Evolutionary conservation across 208 protist species (phyloP).

Genomic region (Leishmania lainsoni): DNA sequence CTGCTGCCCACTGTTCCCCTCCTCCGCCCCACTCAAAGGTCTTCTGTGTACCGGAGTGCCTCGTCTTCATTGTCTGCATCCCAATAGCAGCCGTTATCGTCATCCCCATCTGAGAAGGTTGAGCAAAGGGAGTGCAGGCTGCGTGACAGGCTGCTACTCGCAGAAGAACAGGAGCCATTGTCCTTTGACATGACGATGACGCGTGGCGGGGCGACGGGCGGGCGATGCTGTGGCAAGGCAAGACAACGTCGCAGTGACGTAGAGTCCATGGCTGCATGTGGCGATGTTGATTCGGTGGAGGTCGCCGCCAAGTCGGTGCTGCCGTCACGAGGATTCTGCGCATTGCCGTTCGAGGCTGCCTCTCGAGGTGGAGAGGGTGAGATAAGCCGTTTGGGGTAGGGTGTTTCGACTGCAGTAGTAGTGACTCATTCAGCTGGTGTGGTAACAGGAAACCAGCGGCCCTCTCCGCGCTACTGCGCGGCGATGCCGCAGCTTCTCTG

Average conservation of each 20-base stretch:
- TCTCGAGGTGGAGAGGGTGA: conserved; percentile 8
- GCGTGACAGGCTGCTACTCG: conserved; percentile 8
- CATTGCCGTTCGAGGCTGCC: neutral
- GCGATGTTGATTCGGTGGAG: neutral
- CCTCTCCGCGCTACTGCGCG: neutral
- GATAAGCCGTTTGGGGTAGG: neutral
- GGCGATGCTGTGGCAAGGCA: neutral
- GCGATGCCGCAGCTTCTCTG: neutral
- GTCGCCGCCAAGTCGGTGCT: neutral
- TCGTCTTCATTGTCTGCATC: conserved; percentile 5
- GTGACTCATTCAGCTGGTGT: neutral
- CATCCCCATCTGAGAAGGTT: conserved; percentile 2
- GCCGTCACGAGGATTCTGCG: neutral
- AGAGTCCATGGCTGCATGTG: neutral
- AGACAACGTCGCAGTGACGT: neutral
- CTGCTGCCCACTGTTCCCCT: neutral
- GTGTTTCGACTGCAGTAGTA: neutral
- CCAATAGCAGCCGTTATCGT: neutral
- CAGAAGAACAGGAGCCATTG: conserved; percentile 2
- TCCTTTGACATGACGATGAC: neutral
- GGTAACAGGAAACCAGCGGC: neutral
- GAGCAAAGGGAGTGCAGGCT: conserved; percentile 28
- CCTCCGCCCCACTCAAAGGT: conserved; percentile 1
- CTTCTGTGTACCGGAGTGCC: neutral
- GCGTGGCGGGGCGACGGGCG: conserved; percentile 20